These are phyloP conservation scores for Skeletonema tropicum DNA, from an alignment of 108 stramenopile species.

Conservation along the genomic window DNA sequence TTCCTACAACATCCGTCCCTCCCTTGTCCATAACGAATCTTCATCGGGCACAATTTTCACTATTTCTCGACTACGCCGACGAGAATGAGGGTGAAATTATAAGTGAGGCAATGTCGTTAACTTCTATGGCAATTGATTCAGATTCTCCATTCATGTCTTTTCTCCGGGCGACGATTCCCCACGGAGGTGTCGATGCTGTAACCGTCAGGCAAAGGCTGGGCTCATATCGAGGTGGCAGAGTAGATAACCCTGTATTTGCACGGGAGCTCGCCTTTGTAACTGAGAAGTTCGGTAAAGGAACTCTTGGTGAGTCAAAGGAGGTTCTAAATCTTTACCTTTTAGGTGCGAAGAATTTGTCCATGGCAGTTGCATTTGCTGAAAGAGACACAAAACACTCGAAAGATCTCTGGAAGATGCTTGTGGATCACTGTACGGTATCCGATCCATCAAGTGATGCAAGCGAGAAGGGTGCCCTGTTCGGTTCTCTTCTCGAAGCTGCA, in stretches of 20 bases:
- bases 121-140: slow-evolving; percentile 23
- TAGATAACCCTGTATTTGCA: slow-evolving; percentile 60
- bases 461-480: slow-evolving; percentile 65
- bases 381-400: slow-evolving; percentile 55
- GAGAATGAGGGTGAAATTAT: slow-evolving; percentile 12
- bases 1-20: slow-evolving; percentile 77
- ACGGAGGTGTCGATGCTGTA: slow-evolving; percentile 68
- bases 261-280: slow-evolving; percentile 82
- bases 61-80: slow-evolving; percentile 67
- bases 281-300: slow-evolving; percentile 66
- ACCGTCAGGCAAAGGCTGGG: slow-evolving; percentile 63
- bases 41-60: slow-evolving; percentile 71
- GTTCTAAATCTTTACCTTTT: slow-evolving; percentile 72
- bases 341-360: slow-evolving; percentile 65
- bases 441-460: slow-evolving; percentile 25
- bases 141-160: slow-evolving; percentile 69
- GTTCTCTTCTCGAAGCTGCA: slow-evolving; percentile 78
- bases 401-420: slow-evolving; percentile 70
- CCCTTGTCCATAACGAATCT: slow-evolving; percentile 66
- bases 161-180: slow-evolving; percentile 71
- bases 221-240: slow-evolving; percentile 40
- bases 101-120: not conserved
- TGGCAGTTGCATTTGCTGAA: slow-evolving; percentile 79
- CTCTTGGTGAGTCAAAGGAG: slow-evolving; percentile 48
- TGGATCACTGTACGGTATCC: slow-evolving; percentile 58